Evolutionary conservation across 257 asterid genomes (phyloP), one percentile per base, ranked within the genome.

Genomic region (Eustoma russellianum): DNA sequence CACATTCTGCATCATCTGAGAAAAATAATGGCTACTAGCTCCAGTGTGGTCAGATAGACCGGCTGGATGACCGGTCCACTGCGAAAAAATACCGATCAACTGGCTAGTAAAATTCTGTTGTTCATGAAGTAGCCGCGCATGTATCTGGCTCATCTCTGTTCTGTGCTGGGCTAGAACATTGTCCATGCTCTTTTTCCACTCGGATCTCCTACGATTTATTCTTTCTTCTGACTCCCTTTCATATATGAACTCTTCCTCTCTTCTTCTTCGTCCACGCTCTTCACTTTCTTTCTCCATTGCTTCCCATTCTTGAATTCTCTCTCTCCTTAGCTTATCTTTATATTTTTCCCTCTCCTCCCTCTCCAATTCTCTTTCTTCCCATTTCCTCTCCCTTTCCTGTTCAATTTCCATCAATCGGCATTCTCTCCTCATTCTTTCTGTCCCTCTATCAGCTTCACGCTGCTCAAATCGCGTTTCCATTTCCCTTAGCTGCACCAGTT

Each of bases 1-100:
- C 83, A 91, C 72, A 59, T 80, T 91, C 76, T 84, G 98, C 73
- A 91, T 87, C 96, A 87, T 91, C 77, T 91, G 96, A 28, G 97
- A 80, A 46, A 92, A 68, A 66, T 92, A 92, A 70, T 84, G 95
- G 70, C 70, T 74, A 55, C 73, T 77, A 41, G 94, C 93, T 40
- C 93, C 97, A 9, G 77, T 72, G 52, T 77, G 97, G 71, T 92
- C 97, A 13, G 94, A 61, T 17, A 91, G 82, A 49, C 82, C 84
- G 0, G 87, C 51, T 15, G 87, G 77, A 60, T 80, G 95, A 33
- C 90, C 83, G 9, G 93, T 68, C 97, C 97, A 87, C 70, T 85
- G 97, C 9, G 98, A 80, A 63, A 92, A 78, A 56, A 88, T 63
- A 48, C 98, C 97, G 13, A 92, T 69, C 56, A 92, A 73, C 78